Evolutionary conservation across 208 protist species (phyloP).

Genomic region (Leishmania braziliensis): DNA sequence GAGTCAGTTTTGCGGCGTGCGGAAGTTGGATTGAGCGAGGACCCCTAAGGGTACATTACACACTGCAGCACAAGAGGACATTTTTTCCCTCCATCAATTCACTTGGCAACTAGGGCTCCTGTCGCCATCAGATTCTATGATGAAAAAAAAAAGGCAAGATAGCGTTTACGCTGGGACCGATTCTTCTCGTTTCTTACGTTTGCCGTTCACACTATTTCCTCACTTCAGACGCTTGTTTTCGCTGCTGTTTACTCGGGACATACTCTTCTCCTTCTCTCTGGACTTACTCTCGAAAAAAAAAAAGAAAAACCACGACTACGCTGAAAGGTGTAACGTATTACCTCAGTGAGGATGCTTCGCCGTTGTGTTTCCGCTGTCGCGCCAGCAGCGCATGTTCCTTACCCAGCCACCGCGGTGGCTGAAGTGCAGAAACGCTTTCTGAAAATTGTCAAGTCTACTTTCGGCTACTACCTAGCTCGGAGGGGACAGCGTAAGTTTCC

Average conservation of each 20-base stretch:
- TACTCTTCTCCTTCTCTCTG: neutral
- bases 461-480: constrained; percentile 89
- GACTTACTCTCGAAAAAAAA: neutral
- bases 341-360: constrained; percentile 37
- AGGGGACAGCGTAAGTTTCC: constrained; percentile 84
- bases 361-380: constrained; percentile 29
- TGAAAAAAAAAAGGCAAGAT: neutral
- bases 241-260: neutral
- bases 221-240: neutral
- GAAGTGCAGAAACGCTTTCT: constrained; percentile 71
- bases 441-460: constrained; percentile 89
- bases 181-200: neutral
- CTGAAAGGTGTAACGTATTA: neutral
- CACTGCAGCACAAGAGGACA: neutral
- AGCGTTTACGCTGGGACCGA: neutral
- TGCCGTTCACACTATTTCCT: neutral
- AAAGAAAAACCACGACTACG: neutral
- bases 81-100: neutral
- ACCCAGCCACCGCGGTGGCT: constrained; percentile 8
- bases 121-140: neutral
- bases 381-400: neutral
- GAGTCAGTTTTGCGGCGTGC: constrained; percentile 47
- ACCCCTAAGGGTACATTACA: constrained; percentile 8
- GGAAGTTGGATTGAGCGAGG: constrained; percentile 63
- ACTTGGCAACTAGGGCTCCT: neutral